Evolutionary conservation across 176 grass and related monocot genomes (phyloP), one percentile per base, ranked within the genome.

Genomic region (Carex pumila): DNA sequence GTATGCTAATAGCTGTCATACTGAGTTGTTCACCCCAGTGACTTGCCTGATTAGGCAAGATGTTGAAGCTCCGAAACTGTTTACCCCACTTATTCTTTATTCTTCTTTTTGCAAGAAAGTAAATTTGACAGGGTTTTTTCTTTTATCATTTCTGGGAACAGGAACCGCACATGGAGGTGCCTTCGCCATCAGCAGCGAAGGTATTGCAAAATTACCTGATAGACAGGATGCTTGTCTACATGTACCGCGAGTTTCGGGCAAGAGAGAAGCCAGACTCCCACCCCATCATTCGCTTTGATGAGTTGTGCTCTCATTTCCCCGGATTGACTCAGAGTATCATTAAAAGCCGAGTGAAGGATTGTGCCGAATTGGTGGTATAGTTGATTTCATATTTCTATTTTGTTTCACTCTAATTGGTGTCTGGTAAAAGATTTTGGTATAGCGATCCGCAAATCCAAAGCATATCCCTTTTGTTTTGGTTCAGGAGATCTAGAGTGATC

Each of bases 81-180:
- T 77, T 56, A 31, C 13, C 6, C 50, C 73, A 47, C 52, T 77
- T 56, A 17, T 56, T 32, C 7, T 62, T 56, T 54, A 56, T 77
- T 56, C 25, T 77, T 77, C 73, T 7, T 25, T 47, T 52, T 29
- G 12, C 21, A 77, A 31, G 21, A 56, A 56, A 31, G 25, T 18
- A 77, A 39, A 62, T 32, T n/a, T 81, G 56, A 65, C 56, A 18
- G 25, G 45, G 19, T 76, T 65, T 69, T 77, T 59, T 52, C 61
- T 76, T 43, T 69, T 88, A 84, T 78, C 4, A 68, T 70, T 71
- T 85, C 14, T 87, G 63, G 41, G 88, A 76, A 43, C 89, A 98
- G 95, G 92, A 98, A 79, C 95, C 95, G 70, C 95, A 95, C 76
- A 93, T 98, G 95, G 95, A 98, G 87, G 92, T 93, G 74, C 84